Evolutionary conservation across 1,139 yeast genomes (phyloP), one percentile per base, ranked within the genome.

Genomic region (Dujonia santamariae): DNA sequence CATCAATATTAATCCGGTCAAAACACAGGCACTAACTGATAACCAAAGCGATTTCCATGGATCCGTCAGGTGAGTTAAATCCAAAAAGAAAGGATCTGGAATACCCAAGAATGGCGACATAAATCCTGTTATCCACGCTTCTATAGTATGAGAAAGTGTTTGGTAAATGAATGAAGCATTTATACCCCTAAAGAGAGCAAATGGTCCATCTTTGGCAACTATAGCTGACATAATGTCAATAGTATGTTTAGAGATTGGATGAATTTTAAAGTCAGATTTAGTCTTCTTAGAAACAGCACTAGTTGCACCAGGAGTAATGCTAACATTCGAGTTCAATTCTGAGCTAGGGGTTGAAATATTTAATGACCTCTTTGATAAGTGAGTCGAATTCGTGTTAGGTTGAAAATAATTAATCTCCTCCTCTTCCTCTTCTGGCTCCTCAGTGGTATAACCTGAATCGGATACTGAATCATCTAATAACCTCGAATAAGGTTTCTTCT

Each of bases 91-190:
- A 1, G 97, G 96, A 53, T 88, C 97, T 0, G 96, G 96, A n/a
- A 87, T 77, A 12, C 86, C 85, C 37, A 86, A 61, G 35, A 85
- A 67, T 3, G 96, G 92, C 5, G 96, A 80, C 12, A 87, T 57
- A 47, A 90, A 78, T 5, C 96, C 96, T 0, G 95, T 82, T 29
- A 87, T 69, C 97, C 97, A 90, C 1, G 96, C 88, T 51, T 86
- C 95, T 33, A 88, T 65, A 1, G 95, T 85, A 38, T 80, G 78
- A 1, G 84, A 76, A 28, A 88, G 65, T 0, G 95, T 84, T 39
- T 76, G 83, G 52, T 84, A 74, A 22, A 92, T 68, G 52, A 88
- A 90, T 1, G 95, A 72, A 1, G 96, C 86, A 54, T 92, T 88
- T 29, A 86, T 72, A 3, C 95, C 96, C 48, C 94, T 73, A 75